Evolutionary conservation across 164 flowering plant species (phyloP).

Genomic region (Nelumbo lutea): DNA sequence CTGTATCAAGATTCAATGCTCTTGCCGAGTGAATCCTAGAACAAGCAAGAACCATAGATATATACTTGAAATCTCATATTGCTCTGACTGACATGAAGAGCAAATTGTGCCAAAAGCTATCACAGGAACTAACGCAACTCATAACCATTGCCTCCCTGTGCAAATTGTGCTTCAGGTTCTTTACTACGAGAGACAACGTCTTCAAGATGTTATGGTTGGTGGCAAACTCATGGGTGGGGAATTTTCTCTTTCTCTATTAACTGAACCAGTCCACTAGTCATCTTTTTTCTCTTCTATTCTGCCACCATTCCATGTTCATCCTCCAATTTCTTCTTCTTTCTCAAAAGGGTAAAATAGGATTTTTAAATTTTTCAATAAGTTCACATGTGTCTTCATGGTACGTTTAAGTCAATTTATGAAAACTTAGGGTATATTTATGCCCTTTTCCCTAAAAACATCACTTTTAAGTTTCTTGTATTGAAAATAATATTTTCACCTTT

Average conservation of each 20-base stretch:
- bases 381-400: too few species aligned
- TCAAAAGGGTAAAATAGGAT: too few species aligned
- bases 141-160: conserved; percentile 87
- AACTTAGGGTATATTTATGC: too few species aligned
- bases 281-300: too few species aligned
- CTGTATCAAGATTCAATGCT: conserved; percentile 54
- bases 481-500: too few species aligned
- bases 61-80: conserved; percentile 94
- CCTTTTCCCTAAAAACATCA: too few species aligned
- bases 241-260: conserved; percentile 15
- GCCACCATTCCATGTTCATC: too few species aligned
- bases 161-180: conserved; percentile 95
- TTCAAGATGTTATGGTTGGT: conserved; percentile 55
- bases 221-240: conserved; percentile 20
- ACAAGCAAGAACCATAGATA: conserved; percentile 83
- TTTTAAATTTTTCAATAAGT: too few species aligned
- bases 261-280: too few species aligned
- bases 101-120: conserved; percentile 87
- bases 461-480: too few species aligned
- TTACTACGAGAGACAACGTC: conserved; percentile 89
- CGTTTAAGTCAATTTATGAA: too few species aligned
- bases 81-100: conserved; percentile 67
- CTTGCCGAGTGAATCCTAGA: conserved; percentile 79
- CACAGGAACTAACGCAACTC: conserved; percentile 89
- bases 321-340: too few species aligned